Evolutionary conservation across 805 yeast genomes (phyloP).

Genomic region (Monosporozyma siamensis): DNA sequence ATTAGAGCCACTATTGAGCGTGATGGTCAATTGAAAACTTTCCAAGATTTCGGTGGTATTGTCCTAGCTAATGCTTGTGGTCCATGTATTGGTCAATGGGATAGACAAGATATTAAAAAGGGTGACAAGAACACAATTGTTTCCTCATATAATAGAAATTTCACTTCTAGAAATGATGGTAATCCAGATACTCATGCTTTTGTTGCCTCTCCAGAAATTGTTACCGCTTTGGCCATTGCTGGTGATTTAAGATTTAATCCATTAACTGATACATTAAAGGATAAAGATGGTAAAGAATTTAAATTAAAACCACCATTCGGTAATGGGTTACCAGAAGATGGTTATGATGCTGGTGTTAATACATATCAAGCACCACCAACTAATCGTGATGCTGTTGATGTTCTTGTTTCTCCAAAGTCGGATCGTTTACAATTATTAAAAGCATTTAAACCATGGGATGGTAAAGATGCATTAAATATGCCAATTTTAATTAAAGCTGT

Average conservation of each 20-base stretch:
- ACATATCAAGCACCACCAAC: slow-evolving; percentile 96
- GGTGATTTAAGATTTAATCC: slow-evolving; percentile 98
- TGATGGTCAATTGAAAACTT: slow-evolving; percentile 85
- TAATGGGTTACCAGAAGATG: slow-evolving; percentile 79
- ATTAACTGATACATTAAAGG: slow-evolving; percentile 78
- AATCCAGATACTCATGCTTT: slow-evolving; percentile 96
- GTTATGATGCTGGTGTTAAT: slow-evolving; percentile 89
- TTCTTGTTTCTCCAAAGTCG: slow-evolving; percentile 75
- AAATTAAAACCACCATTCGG: slow-evolving; percentile 81
- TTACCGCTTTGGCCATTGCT: slow-evolving; percentile 89
- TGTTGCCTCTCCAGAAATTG: slow-evolving; percentile 94
- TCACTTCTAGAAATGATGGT: slow-evolving; percentile 96
- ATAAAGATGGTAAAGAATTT: slow-evolving; percentile 84
- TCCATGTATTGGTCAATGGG: slow-evolving; percentile 99
- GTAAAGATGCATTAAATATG: slow-evolving; percentile 79
- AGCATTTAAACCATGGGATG: slow-evolving; percentile 95
- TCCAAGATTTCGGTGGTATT: slow-evolving; percentile 85
- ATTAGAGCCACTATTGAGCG: slow-evolving; percentile 96
- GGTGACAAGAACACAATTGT: slow-evolving; percentile 95
- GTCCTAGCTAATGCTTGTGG: slow-evolving; percentile 98
- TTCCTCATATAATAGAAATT: slow-evolving; percentile 95
- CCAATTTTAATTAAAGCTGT: slow-evolving; percentile 93
- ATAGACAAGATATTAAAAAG: slow-evolving; percentile 83
- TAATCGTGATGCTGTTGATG: slow-evolving; percentile 67
- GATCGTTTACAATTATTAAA: slow-evolving; percentile 92